These are phyloP conservation scores for Hura crepitans DNA, from an alignment of 441 rosid species.

Conservation along the genomic window DNA sequence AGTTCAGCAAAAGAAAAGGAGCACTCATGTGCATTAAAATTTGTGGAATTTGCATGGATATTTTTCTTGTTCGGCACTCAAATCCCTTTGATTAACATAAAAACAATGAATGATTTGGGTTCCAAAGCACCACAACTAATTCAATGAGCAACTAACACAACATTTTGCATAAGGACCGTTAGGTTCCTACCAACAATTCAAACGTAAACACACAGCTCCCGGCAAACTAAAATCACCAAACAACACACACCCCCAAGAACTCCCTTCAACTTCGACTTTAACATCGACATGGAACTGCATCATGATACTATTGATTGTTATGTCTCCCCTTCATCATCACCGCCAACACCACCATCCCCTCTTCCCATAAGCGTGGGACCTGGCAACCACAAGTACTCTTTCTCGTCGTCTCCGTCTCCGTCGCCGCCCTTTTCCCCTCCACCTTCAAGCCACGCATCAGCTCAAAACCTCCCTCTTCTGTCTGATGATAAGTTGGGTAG, in stretches of 20 bases:
- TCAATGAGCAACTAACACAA: background rate
- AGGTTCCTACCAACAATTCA: slow-evolving; percentile 17
- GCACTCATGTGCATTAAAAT: no score
- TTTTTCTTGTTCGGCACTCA: no score
- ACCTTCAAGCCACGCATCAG: slow-evolving; percentile 29
- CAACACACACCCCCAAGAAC: no score
- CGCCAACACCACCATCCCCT: slow-evolving; percentile 66
- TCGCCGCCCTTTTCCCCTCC: slow-evolving; percentile 48
- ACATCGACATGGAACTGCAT: background rate
- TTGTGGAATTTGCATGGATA: no score
- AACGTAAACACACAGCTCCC: slow-evolving; percentile 1
- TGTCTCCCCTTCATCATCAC: slow-evolving; percentile 43
- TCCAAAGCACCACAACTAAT: no score
- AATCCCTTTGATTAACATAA: no score
- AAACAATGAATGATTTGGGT: no score
- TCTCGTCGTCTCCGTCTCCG: slow-evolving; percentile 45
- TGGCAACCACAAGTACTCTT: slow-evolving; percentile 43
- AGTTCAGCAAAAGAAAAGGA: no score
- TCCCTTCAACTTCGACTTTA: no score
- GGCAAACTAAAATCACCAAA: background rate
- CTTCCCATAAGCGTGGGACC: slow-evolving; percentile 57
- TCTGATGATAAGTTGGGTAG: slow-evolving; percentile 20
- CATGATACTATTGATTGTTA: slow-evolving; percentile 19
- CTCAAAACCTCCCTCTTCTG: slow-evolving; percentile 46
- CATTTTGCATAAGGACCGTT: slow-evolving; percentile 4